Evolutionary conservation across 305 asterid genomes (phyloP).

Genomic region (Solanum hybrid): DNA sequence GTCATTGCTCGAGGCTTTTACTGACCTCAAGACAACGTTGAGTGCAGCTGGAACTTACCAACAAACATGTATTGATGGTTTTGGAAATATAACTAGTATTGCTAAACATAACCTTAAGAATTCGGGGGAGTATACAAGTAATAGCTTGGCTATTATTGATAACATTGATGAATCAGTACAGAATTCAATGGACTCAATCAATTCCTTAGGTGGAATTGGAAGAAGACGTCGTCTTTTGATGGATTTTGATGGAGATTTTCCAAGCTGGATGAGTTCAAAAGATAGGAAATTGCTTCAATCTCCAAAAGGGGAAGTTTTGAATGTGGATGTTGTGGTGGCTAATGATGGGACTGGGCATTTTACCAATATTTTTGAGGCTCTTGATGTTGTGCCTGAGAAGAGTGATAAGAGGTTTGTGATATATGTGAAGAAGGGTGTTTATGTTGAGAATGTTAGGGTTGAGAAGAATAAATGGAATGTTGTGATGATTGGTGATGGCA

Average conservation of each 20-base stretch:
- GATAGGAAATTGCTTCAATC: slow-evolving; percentile 17
- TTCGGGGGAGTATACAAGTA: slow-evolving; percentile 20
- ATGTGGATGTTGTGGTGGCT: slow-evolving; percentile 10
- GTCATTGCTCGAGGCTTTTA: slow-evolving; percentile 1
- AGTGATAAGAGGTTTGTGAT: slow-evolving; percentile 16
- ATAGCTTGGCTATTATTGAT: slow-evolving; percentile 24
- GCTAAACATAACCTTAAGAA: slow-evolving; percentile 6
- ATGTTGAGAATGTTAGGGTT: slow-evolving; percentile 23
- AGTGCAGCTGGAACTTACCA: slow-evolving; percentile 29
- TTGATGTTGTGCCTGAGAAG: slow-evolving; percentile 14
- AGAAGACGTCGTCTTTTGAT: slow-evolving; percentile 5
- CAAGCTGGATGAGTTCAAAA: slow-evolving; percentile 1
- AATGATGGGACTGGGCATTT: slow-evolving; percentile 11
- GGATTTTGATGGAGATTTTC: background rate
- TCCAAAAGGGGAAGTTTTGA: background rate
- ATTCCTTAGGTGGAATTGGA: slow-evolving; percentile 6
- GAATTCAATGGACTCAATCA: slow-evolving; percentile 1
- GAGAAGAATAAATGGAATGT: slow-evolving; percentile 22
- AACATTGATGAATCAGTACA: background rate
- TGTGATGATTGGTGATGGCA: slow-evolving; percentile 31
- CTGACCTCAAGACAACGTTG: slow-evolving; percentile 28
- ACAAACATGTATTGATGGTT: slow-evolving; percentile 29
- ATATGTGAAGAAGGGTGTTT: slow-evolving; percentile 28
- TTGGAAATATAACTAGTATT: background rate
- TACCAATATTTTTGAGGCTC: slow-evolving; percentile 1